Conservation (phyloP, 2,329 filamentous ascomycete species). For the Colletotrichum tamarilloi region DNA sequence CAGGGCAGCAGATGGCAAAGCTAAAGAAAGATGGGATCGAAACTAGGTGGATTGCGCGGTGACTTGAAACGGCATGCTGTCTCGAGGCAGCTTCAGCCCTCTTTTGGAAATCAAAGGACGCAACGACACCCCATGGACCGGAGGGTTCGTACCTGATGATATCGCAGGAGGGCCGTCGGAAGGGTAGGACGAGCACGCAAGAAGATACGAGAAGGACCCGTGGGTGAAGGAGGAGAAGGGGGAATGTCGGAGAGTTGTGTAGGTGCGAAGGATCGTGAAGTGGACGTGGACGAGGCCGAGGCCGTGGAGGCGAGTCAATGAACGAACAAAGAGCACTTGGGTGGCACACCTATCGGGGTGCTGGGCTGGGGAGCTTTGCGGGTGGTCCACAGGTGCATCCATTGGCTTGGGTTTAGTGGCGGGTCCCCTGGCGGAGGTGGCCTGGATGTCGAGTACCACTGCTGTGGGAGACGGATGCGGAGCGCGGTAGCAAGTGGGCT, state of each 20-base stretch:
- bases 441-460: slow-evolving; percentile 16
- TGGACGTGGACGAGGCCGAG: not conserved
- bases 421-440: not conserved
- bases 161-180: not conserved
- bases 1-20: not conserved
- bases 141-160: not conserved
- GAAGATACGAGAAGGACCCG: not conserved
- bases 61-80: slow-evolving; percentile 36
- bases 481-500: slow-evolving; percentile 14
- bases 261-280: not conserved
- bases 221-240: not conserved
- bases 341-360: too few species aligned
- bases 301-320: slow-evolving; percentile 1
- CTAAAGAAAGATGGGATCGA: slow-evolving; percentile 20
- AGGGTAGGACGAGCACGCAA: not conserved
- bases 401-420: not conserved
- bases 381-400: not conserved
- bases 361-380: too few species aligned
- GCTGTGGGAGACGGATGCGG: slow-evolving; percentile 20
- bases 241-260: not conserved
- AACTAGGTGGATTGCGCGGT: slow-evolving; percentile 23
- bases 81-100: slow-evolving; percentile 32
- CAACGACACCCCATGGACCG: slow-evolving; percentile 23
- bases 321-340: slow-evolving; percentile 16
- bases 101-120: slow-evolving; percentile 23